phyloP scores from a whole-genome alignment of 1,284 basidiomycete species.

The Meira miltonrushii region DNA sequence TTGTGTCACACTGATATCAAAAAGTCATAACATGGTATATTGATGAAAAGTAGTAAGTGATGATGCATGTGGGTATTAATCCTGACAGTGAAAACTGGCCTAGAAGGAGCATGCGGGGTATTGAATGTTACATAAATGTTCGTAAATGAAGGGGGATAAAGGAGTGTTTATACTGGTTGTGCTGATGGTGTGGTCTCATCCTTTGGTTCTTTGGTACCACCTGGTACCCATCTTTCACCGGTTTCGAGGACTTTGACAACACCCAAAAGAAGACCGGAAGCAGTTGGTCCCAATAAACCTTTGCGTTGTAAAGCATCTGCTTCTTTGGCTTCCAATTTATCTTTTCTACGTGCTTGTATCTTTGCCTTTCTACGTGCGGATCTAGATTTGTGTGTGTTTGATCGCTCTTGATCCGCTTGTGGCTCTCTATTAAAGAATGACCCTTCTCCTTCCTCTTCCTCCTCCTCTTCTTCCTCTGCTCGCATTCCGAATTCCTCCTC shows the following conservation, averaged over 20 bases:
- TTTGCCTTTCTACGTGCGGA: neutral
- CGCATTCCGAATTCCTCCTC: constrained; percentile 10
- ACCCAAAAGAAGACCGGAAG: constrained; percentile 31
- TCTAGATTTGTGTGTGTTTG: neutral
- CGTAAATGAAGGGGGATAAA: neutral
- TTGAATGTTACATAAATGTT: too few relatives aligned
- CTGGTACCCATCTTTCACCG: constrained; percentile 44
- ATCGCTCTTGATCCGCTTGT: neutral
- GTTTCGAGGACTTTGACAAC: constrained; percentile 45
- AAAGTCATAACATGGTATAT: too few relatives aligned
- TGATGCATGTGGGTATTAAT: too few relatives aligned
- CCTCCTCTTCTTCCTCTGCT: constrained; percentile 13
- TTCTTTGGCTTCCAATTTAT: constrained; percentile 15
- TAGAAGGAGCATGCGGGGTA: too few relatives aligned
- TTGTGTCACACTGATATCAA: too few relatives aligned
- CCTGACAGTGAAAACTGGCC: too few relatives aligned
- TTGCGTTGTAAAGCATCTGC: constrained; percentile 18
- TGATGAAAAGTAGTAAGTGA: too few relatives aligned
- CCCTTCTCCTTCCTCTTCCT: constrained; percentile 2
- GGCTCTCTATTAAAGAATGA: neutral
- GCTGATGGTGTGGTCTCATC: neutral
- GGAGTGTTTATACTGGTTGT: neutral
- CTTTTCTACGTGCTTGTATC: constrained; percentile 1
- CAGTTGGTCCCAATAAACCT: constrained; percentile 39
- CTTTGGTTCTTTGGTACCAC: constrained; percentile 2